Base-by-base conservation (phyloP, 352 stramenopile species). In the Phytophthora ramorum region DNA sequence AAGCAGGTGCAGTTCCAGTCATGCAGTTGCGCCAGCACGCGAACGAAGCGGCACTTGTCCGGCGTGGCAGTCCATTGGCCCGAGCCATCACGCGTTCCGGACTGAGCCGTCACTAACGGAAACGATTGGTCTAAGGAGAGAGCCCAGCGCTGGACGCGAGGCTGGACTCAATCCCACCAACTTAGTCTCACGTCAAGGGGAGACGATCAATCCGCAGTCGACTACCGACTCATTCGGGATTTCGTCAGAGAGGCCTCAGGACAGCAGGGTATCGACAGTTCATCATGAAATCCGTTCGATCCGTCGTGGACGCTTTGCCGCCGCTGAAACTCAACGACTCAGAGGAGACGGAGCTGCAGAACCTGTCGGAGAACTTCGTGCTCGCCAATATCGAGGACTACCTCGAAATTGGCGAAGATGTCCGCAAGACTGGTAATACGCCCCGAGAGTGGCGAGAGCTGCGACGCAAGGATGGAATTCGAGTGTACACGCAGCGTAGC, bases 341-440 rank as follows among this genome's bases (percentile, higher is more conserved):
- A 2, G 43, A 58, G 19, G 52, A 69, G 50, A 62, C 58, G 14
- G 47, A 64, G 53, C 59, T 79, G n/a, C 63, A 62, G 17, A 71
- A 66, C 48, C 50, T 79, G 38, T 52, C 59, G 20, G 52, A 59
- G 37, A 66, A 55, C 38, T 70, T 72, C 24, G 68, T 72, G 8
- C 40, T 69, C 4, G 51, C 73, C 43, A 78, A 79, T 34, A 63
- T 86, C 5, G 40, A 55, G n/a, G 69, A 86, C 44, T 81, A 78
- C 16, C 66, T 83, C 30, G 35, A 69, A 43, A 49, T 75, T 16
- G 52, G 70, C 47, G 54, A 77, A n/a, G 53, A 63, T 9, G 48
- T 76, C n/a, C 51, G 78, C 19, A 75, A 79, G 51, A 67, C 58
- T 20, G 60, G 68, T 35, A 51, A 43, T 30, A 55, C 46, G 14